These are phyloP conservation scores for Colletotrichum magnum DNA, from an alignment of 2,329 filamentous ascomycete species.

Conservation along the genomic window DNA sequence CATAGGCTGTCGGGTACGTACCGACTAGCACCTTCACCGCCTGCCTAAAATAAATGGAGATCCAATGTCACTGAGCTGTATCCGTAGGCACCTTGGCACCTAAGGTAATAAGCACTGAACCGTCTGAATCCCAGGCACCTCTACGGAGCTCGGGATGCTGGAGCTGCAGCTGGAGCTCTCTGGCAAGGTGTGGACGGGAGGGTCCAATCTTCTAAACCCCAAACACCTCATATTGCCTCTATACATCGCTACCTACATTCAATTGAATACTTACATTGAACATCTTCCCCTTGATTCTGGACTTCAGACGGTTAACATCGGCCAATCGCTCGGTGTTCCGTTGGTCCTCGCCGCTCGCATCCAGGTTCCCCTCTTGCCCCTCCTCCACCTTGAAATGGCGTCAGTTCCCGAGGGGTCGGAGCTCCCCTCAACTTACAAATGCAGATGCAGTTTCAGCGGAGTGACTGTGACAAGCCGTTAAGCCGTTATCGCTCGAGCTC, in stretches of 20 bases:
- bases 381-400: constrained; percentile 33
- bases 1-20: constrained; percentile 15
- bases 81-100: too few relatives aligned
- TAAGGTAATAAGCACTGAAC: too few relatives aligned
- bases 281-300: background rate
- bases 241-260: too few relatives aligned
- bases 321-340: constrained; percentile 15
- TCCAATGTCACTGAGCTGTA: too few relatives aligned
- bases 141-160: too few relatives aligned
- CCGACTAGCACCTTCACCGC: constrained; percentile 4
- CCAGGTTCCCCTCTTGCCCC: constrained; percentile 30
- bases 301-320: constrained; percentile 3
- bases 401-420: constrained; percentile 25
- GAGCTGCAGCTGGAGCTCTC: background rate
- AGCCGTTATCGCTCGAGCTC: constrained; percentile 26
- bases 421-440: constrained; percentile 25
- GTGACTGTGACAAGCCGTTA: constrained; percentile 19
- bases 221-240: too few relatives aligned
- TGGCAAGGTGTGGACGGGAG: constrained; percentile 1
- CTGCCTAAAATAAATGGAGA: too few relatives aligned
- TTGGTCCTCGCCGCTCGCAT: constrained; percentile 21
- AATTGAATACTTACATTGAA: background rate
- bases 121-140: too few relatives aligned
- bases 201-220: background rate
- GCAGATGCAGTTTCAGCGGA: constrained; percentile 28